Base-by-base conservation (phyloP, 495 filamentous ascomycete genomes). In the Sabuloglossum arenarium region DNA sequence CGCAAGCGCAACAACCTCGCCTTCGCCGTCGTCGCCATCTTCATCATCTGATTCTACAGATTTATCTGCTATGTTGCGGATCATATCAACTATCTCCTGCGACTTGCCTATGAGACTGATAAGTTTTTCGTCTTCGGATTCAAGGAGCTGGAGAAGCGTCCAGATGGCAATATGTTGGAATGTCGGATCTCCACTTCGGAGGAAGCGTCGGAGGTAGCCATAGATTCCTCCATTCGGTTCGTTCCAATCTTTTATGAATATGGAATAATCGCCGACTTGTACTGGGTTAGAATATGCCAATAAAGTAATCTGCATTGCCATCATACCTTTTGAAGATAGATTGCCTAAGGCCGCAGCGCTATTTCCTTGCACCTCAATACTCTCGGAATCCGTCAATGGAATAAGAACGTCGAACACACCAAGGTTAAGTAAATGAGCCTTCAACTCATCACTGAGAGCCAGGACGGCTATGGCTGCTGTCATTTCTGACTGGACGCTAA, bases 121-220 rank as follows among this genome's bases (percentile, higher is more conserved):
- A 32, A 98, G 74, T 55, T 80, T 82, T 66, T 81, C 76, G 61
- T 98, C 89, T 64, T 91, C 88, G 0, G 91, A 94, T 67, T 98
- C 91, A 19, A 97, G 78, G 1, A 98, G 78, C 64, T 98, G 91
- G 10, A 97, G 79, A 46, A 98, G 71, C 0, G 91, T 98, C 91
- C 91, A 98, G 60, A 96, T 96, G 34, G 91, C 90, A 62, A 98
- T 98, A 67, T 98, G 91, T 66, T 98, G 91, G 73, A 98, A 98
- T 0, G 91, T 98, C 12, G 93, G 82, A 65, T 98, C 91, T 42
- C 87, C 88, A 63, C 87, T 94, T 23, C 81, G 86, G 5, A 98
- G 78, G 72, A 98, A 98, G 51, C 91, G 79, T 58, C 79, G 82
- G 21, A 98, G 75, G 64, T 98, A 98, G 52, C 91, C 90, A 65